Percentiles rank a stretch among this genome's conserved stretches.
phyloP scores from a whole-genome alignment of 1,284 basidiomycete genomes.

The Kwoniella shivajii region DNA sequence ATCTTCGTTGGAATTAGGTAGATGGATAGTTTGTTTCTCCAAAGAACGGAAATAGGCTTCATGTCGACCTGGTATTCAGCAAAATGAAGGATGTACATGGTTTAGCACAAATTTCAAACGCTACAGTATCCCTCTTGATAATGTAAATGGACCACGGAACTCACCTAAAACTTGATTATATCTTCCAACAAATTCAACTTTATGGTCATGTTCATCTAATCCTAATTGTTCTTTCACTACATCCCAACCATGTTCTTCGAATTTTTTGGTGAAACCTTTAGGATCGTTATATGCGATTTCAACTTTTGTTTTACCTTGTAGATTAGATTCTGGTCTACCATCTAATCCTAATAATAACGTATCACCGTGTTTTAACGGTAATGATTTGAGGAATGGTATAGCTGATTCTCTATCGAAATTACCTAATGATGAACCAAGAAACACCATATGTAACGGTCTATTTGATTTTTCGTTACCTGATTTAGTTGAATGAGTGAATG shows the following conservation, averaged over 20 bases:
- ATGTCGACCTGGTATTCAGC: slow-evolving; percentile 78
- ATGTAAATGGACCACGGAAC: slow-evolving; percentile 49
- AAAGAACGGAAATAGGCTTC: slow-evolving; percentile 83
- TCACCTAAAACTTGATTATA: slow-evolving; percentile 73
- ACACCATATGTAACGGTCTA: slow-evolving; percentile 75
- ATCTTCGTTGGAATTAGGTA: slow-evolving; percentile 56
- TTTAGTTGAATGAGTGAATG: not conserved
- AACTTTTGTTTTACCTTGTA: slow-evolving; percentile 47
- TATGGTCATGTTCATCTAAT: slow-evolving; percentile 29
- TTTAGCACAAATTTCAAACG: too few species aligned
- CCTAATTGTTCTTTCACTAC: slow-evolving; percentile 54
- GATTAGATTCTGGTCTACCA: slow-evolving; percentile 54
- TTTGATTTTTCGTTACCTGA: not conserved
- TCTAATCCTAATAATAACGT: slow-evolving; percentile 76
- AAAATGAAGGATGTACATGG: too few species aligned
- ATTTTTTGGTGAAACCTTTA: slow-evolving; percentile 73
- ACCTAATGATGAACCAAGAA: slow-evolving; percentile 92
- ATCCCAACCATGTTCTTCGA: slow-evolving; percentile 88
- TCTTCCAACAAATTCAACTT: slow-evolving; percentile 69
- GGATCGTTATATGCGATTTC: slow-evolving; percentile 77
- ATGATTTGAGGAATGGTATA: slow-evolving; percentile 71
- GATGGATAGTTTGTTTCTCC: slow-evolving; percentile 62
- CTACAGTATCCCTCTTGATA: too few species aligned
- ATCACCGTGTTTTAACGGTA: slow-evolving; percentile 69
- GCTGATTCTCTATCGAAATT: slow-evolving; percentile 83